phyloP scores from a whole-genome alignment of 2,329 filamentous ascomycete genomes.

The Clonostachys solani region DNA sequence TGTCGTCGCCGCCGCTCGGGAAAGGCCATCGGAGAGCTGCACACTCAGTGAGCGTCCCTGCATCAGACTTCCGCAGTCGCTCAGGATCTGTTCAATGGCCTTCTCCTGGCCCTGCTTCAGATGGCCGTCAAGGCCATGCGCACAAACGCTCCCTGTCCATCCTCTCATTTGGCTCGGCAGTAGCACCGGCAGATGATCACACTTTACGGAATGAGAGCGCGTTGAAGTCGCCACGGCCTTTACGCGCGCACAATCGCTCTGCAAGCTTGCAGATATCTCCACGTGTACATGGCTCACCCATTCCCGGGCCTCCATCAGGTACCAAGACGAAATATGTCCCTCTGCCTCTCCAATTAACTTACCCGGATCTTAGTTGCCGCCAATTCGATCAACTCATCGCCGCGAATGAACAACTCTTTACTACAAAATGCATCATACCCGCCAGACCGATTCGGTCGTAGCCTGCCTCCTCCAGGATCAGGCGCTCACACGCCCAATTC shows the following conservation, averaged over 20 bases:
- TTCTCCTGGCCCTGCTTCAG: constrained; percentile 17
- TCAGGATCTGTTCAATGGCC: constrained; percentile 44
- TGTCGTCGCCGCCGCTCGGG: constrained; percentile 31
- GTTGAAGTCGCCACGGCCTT: constrained; percentile 38
- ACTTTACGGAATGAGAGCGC: constrained; percentile 32
- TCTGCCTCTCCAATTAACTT: too few species aligned
- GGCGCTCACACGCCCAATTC: too few species aligned
- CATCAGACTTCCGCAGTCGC: constrained; percentile 36
- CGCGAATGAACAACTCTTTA: constrained; percentile 42
- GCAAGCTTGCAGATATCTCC: constrained; percentile 71
- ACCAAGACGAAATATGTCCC: constrained; percentile 1
- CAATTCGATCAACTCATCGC: constrained; percentile 12
- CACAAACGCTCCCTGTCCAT: constrained; percentile 80
- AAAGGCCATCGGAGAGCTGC: constrained; percentile 61
- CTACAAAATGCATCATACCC: constrained; percentile 52
- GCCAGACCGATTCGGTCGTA: constrained; percentile 37
- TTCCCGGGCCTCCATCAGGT: constrained; percentile 30
- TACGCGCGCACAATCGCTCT: constrained; percentile 68
- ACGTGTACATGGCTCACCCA: constrained; percentile 36
- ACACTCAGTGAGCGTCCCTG: constrained; percentile 57
- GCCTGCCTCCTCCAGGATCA: constrained; percentile 32
- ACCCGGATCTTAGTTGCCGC: too few species aligned
- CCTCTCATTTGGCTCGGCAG: constrained; percentile 64
- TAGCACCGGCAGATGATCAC: constrained; percentile 22
- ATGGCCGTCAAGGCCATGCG: constrained; percentile 40